A percentile compares a stretch with the other conserved stretches of the same genome.
These are phyloP conservation scores for Aspergillus olivimuriae DNA, from an alignment of 495 filamentous ascomycete species.

Conservation along the genomic window DNA sequence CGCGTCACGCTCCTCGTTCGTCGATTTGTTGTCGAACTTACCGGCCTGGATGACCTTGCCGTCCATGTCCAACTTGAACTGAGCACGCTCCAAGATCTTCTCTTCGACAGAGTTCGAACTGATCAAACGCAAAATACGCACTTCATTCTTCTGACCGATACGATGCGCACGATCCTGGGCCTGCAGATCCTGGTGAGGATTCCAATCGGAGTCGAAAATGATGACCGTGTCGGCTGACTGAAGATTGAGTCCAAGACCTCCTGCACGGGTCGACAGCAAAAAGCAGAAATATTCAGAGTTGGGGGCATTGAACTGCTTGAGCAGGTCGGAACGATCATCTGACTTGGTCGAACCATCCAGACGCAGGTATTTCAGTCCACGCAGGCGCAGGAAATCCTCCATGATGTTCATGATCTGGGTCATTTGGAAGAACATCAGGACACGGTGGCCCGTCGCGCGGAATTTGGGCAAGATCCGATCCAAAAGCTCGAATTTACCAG, in stretches of 20 bases:
- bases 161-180: conserved; percentile 99
- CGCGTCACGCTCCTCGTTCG: conserved; percentile 94
- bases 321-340: conserved; percentile 87
- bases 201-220: conserved; percentile 99
- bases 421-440: conserved; percentile 99
- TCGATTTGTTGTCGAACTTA: conserved; percentile 99
- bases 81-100: conserved; percentile 93
- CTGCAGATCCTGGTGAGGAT: conserved; percentile 98
- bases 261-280: conserved; percentile 95
- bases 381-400: conserved; percentile 91
- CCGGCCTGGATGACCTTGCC: conserved; percentile 99
- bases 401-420: conserved; percentile 99
- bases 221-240: conserved; percentile 98
- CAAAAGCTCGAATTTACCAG: conserved; percentile 94
- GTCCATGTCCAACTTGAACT: conserved; percentile 98
- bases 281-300: conserved; percentile 95
- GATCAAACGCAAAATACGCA: conserved; percentile 90
- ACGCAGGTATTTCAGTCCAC: conserved; percentile 77
- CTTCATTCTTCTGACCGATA: conserved; percentile 99
- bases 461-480: conserved; percentile 94
- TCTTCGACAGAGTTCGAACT: conserved; percentile 96
- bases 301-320: conserved; percentile 83
- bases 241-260: conserved; percentile 93
- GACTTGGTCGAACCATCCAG: conserved; percentile 96
- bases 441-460: conserved; percentile 77